phyloP scores from a whole-genome alignment of 345 rosid genomes.

The Xanthoceras sorbifolium region DNA sequence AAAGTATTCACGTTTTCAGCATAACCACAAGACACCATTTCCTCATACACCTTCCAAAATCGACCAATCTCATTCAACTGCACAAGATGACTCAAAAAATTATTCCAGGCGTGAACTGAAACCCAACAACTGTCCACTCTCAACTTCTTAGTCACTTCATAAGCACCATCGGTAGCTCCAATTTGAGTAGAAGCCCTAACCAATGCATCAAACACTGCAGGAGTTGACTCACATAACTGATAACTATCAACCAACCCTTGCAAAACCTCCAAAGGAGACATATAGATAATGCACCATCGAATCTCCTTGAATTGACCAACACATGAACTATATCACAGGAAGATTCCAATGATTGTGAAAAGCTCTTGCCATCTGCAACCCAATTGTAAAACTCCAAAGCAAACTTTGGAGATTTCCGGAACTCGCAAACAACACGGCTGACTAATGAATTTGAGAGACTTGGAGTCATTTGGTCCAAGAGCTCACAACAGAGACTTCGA shows the following conservation, averaged over 20 bases:
- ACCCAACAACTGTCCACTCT: constrained; percentile 41
- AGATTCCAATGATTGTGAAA: constrained; percentile 36
- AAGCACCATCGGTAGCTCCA: constrained; percentile 50
- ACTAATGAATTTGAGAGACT: constrained; percentile 45
- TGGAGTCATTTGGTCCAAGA: constrained; percentile 45
- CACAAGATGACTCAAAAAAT: constrained; percentile 61
- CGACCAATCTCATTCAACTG: constrained; percentile 48
- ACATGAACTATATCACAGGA: constrained; percentile 55
- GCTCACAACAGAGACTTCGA: too few species aligned
- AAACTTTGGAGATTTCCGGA: constrained; percentile 53
- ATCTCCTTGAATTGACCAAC: constrained; percentile 46
- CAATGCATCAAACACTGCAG: constrained; percentile 62
- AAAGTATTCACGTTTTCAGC: constrained; percentile 60
- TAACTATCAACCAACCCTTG: constrained; percentile 48
- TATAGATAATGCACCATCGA: constrained; percentile 47
- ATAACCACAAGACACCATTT: constrained; percentile 52
- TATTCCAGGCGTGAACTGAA: constrained; percentile 68
- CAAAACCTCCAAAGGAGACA: constrained; percentile 46
- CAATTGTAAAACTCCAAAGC: constrained; percentile 63
- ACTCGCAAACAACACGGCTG: constrained; percentile 49
- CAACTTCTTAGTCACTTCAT: constrained; percentile 48
- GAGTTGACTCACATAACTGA: constrained; percentile 38
- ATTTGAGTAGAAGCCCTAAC: constrained; percentile 61
- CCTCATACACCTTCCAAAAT: constrained; percentile 59
- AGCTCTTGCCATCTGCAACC: constrained; percentile 36